Percentiles rank a stretch among this genome's conserved stretches.
Evolutionary conservation across 306 rosid genomes (phyloP).

Genomic region (Leucaena leucocephala): DNA sequence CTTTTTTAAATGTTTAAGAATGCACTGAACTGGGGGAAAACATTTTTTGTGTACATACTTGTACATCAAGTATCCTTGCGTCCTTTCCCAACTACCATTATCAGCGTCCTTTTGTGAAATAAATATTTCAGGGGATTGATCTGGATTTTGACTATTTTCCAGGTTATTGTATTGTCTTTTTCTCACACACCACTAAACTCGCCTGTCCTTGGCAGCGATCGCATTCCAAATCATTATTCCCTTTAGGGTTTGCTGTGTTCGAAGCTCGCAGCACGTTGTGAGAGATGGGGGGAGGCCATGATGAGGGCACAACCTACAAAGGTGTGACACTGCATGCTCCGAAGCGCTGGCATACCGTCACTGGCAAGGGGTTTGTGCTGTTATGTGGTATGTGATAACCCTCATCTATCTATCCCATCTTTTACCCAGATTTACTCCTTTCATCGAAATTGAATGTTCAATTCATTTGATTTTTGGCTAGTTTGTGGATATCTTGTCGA

Average conservation of each 20-base stretch:
- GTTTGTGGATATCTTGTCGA: not conserved
- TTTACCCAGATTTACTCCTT: not conserved
- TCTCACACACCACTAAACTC: too few relatives aligned
- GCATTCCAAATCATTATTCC: too few relatives aligned
- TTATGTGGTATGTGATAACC: conserved; percentile 60
- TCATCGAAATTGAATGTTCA: not conserved
- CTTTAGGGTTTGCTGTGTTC: not conserved
- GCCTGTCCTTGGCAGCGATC: too few relatives aligned
- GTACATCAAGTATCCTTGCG: not conserved
- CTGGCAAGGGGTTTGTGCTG: conserved; percentile 55
- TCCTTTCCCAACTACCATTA: not conserved
- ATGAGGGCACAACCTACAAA: conserved; percentile 41
- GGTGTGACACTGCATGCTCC: conserved; percentile 49
- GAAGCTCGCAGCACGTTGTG: not conserved
- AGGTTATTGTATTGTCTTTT: too few relatives aligned
- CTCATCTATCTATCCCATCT: not conserved
- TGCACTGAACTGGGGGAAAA: too few relatives aligned
- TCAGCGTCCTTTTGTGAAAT: conserved; percentile 3
- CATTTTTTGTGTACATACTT: not conserved
- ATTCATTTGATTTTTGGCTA: not conserved
- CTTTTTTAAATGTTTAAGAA: too few relatives aligned
- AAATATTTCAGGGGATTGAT: too few relatives aligned
- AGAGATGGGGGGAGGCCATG: conserved; percentile 50
- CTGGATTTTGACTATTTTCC: too few relatives aligned
- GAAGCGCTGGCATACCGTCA: conserved; percentile 73